Base-by-base conservation (phyloP, 148 eudicot genomes). In the Rheum nobile region DNA sequence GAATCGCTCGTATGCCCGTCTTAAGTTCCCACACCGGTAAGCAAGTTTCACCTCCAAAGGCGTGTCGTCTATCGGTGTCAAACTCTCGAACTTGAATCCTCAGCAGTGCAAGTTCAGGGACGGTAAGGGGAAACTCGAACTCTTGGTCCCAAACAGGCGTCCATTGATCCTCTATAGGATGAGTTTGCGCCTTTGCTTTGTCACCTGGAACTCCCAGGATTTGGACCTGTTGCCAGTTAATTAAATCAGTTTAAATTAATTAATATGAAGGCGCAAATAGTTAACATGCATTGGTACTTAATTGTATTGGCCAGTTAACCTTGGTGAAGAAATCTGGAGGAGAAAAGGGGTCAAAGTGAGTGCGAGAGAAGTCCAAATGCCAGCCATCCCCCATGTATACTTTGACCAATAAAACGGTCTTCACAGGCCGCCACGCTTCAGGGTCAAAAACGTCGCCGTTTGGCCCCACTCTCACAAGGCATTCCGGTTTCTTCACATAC, bases 311-410 rank as follows among this genome's bases (percentile, higher is more conserved):
- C n/a, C n/a, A n/a, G n/a, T n/a, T n/a, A n/a, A 89, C 94, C 88
- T 79, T 85, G 16, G 85, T 48, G 72, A 85, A 89, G 83, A 89
- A 89, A 76, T 89, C 91, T 11, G 94, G 94, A 19, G 94, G 94
- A n/a, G 94, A 89, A 72, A 78, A 84, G 28, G 28, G 78, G 74
- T 89, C 89, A 76, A 89, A 89, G 50, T 85, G 70, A 28, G 76
- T 84, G 6, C 54, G 79, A 4, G 13, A 52, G 54, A 89, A 89
- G 55, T 89, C 94, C 74, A 79, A 80, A 75, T 78, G 83, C 94
- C 94, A 89, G 26, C 94, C 94, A 12, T 87, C 89, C 37, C 94
- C 91, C 82, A 84, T 75, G 78, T 82, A 87, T 38, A 89, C 71
- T 68, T 85, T 89, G 1, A 90, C 96, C 96, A 84, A 88, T 42